These are phyloP conservation scores for Plasmodium chabaudi DNA, from an alignment of 169 alveolate genomes.

Conservation along the genomic window DNA sequence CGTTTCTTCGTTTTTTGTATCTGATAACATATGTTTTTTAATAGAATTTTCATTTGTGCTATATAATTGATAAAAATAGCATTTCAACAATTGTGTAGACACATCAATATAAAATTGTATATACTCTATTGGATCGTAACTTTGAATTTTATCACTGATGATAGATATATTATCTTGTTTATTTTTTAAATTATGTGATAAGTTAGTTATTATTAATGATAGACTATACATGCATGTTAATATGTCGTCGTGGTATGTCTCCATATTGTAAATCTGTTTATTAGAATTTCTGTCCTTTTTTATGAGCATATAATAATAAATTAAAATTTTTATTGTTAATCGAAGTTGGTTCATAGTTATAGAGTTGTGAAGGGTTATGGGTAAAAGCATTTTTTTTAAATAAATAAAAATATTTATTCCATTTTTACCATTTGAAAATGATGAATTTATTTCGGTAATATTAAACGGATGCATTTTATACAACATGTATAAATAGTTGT, in stretches of 20 bases:
- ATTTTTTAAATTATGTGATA: constrained; percentile 18
- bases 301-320: constrained; percentile 21
- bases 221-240: constrained; percentile 61
- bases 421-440: background rate
- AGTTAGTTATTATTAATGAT: constrained; percentile 40
- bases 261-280: background rate
- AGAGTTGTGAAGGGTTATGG: constrained; percentile 55
- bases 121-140: background rate
- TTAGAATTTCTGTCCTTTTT: background rate
- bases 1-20: constrained; percentile 17
- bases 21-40: constrained; percentile 18
- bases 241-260: constrained; percentile 38
- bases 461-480: background rate
- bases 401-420: constrained; percentile 9
- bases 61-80: constrained; percentile 45
- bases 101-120: constrained; percentile 28
- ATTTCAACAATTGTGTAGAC: constrained; percentile 19
- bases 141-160: background rate
- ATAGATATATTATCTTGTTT: background rate
- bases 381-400: constrained; percentile 60
- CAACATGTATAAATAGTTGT: constrained; percentile 48
- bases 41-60: constrained; percentile 19
- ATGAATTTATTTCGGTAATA: no score
- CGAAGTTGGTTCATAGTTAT: constrained; percentile 60
- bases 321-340: constrained; percentile 44